phyloP scores from a whole-genome alignment of 768 basidiomycete genomes.

The Pleurotus sapidus region DNA sequence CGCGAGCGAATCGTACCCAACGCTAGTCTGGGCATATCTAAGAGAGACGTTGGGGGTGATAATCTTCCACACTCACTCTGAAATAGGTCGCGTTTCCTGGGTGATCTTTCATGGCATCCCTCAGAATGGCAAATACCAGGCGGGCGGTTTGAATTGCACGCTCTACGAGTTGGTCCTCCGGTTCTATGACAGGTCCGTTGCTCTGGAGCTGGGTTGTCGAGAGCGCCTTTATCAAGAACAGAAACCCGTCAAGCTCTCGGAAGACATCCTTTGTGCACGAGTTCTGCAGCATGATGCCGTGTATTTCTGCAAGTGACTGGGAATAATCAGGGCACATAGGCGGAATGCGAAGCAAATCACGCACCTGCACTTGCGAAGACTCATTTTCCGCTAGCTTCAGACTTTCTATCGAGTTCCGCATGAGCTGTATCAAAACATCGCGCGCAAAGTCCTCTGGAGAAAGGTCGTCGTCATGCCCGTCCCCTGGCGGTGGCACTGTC shows the following conservation, averaged over 20 bases:
- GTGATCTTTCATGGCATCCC: conserved; percentile 60
- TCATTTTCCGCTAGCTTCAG: conserved; percentile 57
- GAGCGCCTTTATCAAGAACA: conserved; percentile 69
- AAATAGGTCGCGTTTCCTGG: conserved; percentile 60
- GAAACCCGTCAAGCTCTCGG: conserved; percentile 79
- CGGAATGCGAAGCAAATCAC: conserved; percentile 11
- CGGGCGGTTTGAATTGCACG: conserved; percentile 52
- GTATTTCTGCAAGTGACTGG: conserved; percentile 66
- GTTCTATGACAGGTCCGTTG: conserved; percentile 28
- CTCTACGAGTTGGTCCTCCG: conserved; percentile 32
- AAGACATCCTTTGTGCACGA: conserved; percentile 69
- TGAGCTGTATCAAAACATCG: conserved; percentile 68
- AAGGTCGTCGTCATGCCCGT: conserved; percentile 32
- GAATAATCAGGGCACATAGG: background rate
- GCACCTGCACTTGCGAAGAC: conserved; percentile 51
- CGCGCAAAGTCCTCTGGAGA: conserved; percentile 71
- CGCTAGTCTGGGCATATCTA: conserved; percentile 34
- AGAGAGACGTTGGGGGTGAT: background rate
- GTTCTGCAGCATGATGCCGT: conserved; percentile 65
- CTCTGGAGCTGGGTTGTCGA: conserved; percentile 48
- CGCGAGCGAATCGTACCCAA: conserved; percentile 65
- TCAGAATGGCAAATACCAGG: conserved; percentile 61
- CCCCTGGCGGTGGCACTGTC: conserved; percentile 11
- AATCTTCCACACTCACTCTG: conserved; percentile 41
- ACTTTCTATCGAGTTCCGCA: conserved; percentile 67